Conservation (phyloP, 2,329 filamentous ascomycete genomes). For the Calonectria pteridis region DNA sequence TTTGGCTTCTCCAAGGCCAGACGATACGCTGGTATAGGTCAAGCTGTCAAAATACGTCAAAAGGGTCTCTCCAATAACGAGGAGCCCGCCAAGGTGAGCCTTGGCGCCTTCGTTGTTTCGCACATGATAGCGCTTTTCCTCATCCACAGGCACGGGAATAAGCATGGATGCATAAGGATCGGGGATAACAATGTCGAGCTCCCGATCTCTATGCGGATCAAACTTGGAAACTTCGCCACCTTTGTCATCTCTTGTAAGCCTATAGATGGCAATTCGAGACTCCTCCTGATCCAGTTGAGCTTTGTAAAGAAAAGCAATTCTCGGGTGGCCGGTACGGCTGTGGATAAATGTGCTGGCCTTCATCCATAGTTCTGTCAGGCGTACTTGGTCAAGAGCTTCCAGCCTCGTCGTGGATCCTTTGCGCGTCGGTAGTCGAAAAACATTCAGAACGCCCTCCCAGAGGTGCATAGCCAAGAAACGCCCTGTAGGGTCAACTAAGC, state of each 20-base stretch:
- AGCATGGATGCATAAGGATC: constrained; percentile 71
- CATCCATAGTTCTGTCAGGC: constrained; percentile 71
- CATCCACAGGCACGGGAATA: constrained; percentile 71
- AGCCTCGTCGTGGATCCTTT: constrained; percentile 60
- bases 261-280: constrained; percentile 69
- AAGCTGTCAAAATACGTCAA: constrained; percentile 88
- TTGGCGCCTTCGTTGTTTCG: constrained; percentile 65
- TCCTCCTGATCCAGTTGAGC: constrained; percentile 64
- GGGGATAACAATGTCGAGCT: constrained; percentile 64
- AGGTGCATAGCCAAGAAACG: constrained; percentile 69
- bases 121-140: constrained; percentile 71
- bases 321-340: constrained; percentile 69
- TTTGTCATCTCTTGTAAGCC: constrained; percentile 69
- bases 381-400: constrained; percentile 65
- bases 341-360: constrained; percentile 69
- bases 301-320: constrained; percentile 71
- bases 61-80: constrained; percentile 83
- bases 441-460: constrained; percentile 71
- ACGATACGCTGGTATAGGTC: constrained; percentile 74
- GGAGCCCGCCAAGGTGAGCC: constrained; percentile 75
- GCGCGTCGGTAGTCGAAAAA: constrained; percentile 63
- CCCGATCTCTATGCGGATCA: constrained; percentile 66
- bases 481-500: constrained; percentile 85
- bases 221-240: constrained; percentile 67
- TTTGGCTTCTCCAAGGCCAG: constrained; percentile 77